Evolutionary conservation across 73 alveolate species (phyloP).

Genomic region (Paramecium bursaria): DNA sequence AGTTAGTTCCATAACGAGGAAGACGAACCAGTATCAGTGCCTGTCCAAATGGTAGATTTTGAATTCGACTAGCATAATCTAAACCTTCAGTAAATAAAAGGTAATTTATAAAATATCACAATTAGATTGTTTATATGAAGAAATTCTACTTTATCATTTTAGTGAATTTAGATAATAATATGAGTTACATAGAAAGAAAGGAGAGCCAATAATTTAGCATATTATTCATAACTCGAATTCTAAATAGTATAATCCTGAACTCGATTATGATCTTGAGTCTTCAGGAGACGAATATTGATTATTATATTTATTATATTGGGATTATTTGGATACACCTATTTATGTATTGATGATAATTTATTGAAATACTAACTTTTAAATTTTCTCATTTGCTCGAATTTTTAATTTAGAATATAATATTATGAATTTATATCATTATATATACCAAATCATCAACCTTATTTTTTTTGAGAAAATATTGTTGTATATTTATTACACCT

Average conservation of each 20-base stretch:
- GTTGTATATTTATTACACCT: no score
- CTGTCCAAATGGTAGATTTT: slow-evolving; percentile 62
- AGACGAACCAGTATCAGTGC: slow-evolving; percentile 75
- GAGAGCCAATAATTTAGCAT: slow-evolving; percentile 28
- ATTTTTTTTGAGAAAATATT: no score
- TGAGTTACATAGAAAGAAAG: slow-evolving; percentile 50
- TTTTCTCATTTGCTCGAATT: no score
- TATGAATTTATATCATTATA: no score
- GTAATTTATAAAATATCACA: slow-evolving; percentile 22
- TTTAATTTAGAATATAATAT: no score
- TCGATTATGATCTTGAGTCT: slow-evolving; percentile 30
- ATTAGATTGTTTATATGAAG: slow-evolving; percentile 72
- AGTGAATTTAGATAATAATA: slow-evolving; percentile 60
- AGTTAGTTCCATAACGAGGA: slow-evolving; percentile 79
- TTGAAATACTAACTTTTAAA: no score
- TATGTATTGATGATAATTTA: no score
- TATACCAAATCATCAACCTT: no score
- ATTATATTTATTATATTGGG: no score
- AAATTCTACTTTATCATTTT: slow-evolving; percentile 71
- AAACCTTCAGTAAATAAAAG: slow-evolving; percentile 68
- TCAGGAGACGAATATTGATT: no score
- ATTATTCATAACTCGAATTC: slow-evolving; percentile 56
- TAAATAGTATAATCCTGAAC: neutral
- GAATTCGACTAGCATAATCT: slow-evolving; percentile 73
- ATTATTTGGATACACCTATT: no score